Evolutionary conservation across 371 early-diverging fungal species (phyloP).

Genomic region (Synchytrium microbalum): DNA sequence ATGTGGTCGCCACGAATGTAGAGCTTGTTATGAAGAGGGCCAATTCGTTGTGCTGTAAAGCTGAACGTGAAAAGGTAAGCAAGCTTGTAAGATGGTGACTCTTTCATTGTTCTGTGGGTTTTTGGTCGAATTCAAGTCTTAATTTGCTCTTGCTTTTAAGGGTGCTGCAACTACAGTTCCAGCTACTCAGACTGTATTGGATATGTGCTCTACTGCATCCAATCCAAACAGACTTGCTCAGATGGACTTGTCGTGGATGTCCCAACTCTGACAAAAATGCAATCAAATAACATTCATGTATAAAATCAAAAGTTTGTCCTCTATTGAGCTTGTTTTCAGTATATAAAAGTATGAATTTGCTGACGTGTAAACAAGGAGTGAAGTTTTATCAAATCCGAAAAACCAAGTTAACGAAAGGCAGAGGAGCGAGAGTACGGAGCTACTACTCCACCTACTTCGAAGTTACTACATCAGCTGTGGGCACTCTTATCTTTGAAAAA

Average conservation of each 20-base stretch:
- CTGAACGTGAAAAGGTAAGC: conserved; percentile 63
- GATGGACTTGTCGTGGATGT: conserved; percentile 59
- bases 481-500: too few species aligned
- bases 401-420: too few species aligned
- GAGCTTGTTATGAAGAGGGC: conserved; percentile 64
- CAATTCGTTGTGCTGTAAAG: conserved; percentile 61
- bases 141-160: conserved; percentile 7
- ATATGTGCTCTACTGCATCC: conserved; percentile 80
- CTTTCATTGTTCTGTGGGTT: background rate
- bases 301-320: too few species aligned
- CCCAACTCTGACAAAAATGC: background rate
- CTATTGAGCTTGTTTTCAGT: too few species aligned
- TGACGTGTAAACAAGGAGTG: too few species aligned
- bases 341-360: too few species aligned
- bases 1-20: conserved; percentile 58
- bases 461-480: too few species aligned
- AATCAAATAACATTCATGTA: too few species aligned
- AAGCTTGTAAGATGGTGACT: background rate
- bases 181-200: conserved; percentile 71
- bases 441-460: too few species aligned
- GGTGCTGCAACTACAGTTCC: conserved; percentile 41
- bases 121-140: conserved; percentile 1
- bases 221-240: conserved; percentile 87
- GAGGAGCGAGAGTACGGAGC: too few species aligned
- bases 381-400: too few species aligned